These are phyloP conservation scores for Cryphonectria nitschkei DNA, from an alignment of 2,329 filamentous ascomycete genomes.

Conservation along the genomic window DNA sequence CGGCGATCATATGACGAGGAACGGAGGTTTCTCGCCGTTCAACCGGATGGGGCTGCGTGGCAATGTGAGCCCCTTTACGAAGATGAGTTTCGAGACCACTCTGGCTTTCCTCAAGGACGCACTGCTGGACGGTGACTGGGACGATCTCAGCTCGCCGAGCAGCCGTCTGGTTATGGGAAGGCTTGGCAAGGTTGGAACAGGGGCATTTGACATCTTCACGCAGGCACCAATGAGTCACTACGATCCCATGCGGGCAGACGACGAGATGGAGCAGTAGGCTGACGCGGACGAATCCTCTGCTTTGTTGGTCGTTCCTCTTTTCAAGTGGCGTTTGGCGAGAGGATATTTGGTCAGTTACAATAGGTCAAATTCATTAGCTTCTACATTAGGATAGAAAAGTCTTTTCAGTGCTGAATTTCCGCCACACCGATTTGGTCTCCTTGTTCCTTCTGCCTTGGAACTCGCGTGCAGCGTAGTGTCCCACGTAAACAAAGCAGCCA, in stretches of 20 bases:
- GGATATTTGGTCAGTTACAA: neutral
- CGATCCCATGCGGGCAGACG: slow-evolving; percentile 37
- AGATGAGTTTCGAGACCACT: slow-evolving; percentile 99
- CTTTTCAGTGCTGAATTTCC: neutral
- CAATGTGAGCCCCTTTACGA: slow-evolving; percentile 89
- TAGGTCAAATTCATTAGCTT: neutral
- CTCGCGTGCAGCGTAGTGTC: too few species aligned
- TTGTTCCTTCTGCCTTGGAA: too few species aligned
- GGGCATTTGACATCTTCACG: slow-evolving; percentile 85
- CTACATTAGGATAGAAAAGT: neutral
- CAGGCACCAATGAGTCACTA: slow-evolving; percentile 57
- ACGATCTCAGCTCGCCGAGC: slow-evolving; percentile 84
- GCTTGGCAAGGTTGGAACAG: slow-evolving; percentile 83
- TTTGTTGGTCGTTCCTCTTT: too few species aligned
- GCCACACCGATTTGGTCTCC: neutral
- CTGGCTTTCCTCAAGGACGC: slow-evolving; percentile 92
- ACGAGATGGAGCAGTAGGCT: slow-evolving; percentile 22
- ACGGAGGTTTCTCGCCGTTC: slow-evolving; percentile 87
- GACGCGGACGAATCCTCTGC: neutral
- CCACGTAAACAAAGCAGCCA: neutral
- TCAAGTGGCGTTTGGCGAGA: slow-evolving; percentile 26
- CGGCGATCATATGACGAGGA: slow-evolving; percentile 96
- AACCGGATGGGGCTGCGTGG: slow-evolving; percentile 86
- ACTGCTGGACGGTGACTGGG: slow-evolving; percentile 85
- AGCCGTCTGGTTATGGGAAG: slow-evolving; percentile 86